Base-by-base conservation (phyloP, 305 asterid genomes). In the Stenogyne calaminthoides region DNA sequence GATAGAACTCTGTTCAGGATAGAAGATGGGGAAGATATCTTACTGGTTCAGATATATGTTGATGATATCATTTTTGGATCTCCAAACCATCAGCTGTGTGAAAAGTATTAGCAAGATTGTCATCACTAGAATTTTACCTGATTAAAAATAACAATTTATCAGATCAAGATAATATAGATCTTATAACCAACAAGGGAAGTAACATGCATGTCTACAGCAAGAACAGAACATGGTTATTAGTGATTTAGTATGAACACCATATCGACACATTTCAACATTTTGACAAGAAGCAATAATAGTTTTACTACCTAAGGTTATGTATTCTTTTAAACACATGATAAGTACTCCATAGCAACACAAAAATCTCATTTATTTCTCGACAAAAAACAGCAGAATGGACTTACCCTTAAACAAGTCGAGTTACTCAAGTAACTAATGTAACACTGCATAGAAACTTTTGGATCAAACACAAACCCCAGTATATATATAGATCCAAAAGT, bases 401-500 rank as follows among this genome's bases (percentile, higher is more conserved):
- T 36, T 32, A 20, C 44, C 29, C 75, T 76, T 32, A 49, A 57
- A 40, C 74, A 22, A 70, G 59, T 29, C 46, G 32, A 69, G n/a
- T 52, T 55, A 20, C 54, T 40, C 46, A 64, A 69, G 6, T 42
- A 55, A n/a, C n/a, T n/a, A n/a, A n/a, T n/a, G n/a, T n/a, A n/a
- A 74, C 51, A 52, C 66, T 8, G 27, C 61, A 42, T 12, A 59
- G 40, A 54, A 39, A 40, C 59, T 70, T 51, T 18, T 67, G 10
- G 72, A 81, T 72, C 81, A 51, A 76, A 12, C 61, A 46, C 64
- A 66, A 25, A 69, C 29, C 63, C 18, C 15, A 57, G 37, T 37
- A 60, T 11, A 47, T 10, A 56, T 69, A 20, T 77, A 77, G 81
- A 86, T 86, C 84, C 72, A 73, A 20, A 67, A 55, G 2, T 11